Evolutionary conservation across 2,329 filamentous ascomycete genomes (phyloP), one percentile per base, ranked within the genome.

Genomic region (Ceratocystis papillata): DNA sequence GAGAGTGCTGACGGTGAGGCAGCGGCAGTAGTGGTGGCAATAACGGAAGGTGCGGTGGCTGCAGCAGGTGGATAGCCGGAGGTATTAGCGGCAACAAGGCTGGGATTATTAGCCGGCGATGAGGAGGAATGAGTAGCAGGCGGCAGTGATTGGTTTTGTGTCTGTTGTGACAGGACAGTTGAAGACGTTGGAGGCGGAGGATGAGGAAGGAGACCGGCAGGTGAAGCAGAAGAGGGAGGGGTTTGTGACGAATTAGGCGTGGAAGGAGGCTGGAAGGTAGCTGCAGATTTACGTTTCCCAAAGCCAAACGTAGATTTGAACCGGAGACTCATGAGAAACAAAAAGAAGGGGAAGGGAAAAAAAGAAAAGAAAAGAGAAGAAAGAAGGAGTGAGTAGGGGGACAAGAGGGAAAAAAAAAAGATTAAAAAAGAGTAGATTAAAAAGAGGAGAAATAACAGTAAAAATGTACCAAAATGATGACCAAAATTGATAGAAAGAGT

Each of bases 301-400:
- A 89, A 88, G 78, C 88, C 87, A 79, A 90, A 82, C 81, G 83
- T 76, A 90, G 84, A 78, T 87, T 85, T 76, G 84, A 83, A 81
- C 84, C 88, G 83, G 81, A 85, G 89, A 82, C 83, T 88, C 86
- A 89, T 88, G 64, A 46, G 67, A 59, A 57, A 33, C 59, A 62
- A 80, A 77, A 79, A 77, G 72, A 68, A 71, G 71, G 70, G 70
- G 69, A 71, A 66, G 70, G 69, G 69, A 69, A 63, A 68, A 64
- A 50, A 75, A 74, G 74, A 76, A 74, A 75, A 71, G 70, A 69
- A 57, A 68, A 69, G 69, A 68, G 68, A 69, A 41, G 67, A 67
- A 67, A 70, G 70, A 70, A 69, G 70, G 70, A 70, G 69, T 65
- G 68, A 33, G 6, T 33, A 33, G 30, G 70, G 69, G 72, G 70